Evolutionary conservation across 1,139 yeast species (phyloP).

Genomic region (Blastobotrys proliferans): DNA sequence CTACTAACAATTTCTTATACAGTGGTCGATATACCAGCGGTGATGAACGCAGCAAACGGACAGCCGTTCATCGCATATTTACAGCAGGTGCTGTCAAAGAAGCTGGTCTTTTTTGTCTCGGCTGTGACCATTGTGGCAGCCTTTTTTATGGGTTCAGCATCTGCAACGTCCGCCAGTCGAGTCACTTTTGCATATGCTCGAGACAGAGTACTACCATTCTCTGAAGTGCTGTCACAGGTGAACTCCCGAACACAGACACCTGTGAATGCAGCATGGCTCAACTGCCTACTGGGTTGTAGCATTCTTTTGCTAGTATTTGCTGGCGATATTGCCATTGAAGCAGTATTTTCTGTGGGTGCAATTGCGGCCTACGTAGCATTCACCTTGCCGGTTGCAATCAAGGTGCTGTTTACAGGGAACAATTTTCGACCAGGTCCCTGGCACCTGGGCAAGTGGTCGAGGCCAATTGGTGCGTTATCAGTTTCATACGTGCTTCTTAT

Average conservation of each 20-base stretch:
- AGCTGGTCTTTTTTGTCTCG: slow-evolving; percentile 51
- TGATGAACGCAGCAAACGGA: slow-evolving; percentile 52
- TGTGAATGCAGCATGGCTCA: slow-evolving; percentile 64
- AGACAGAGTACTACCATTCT: slow-evolving; percentile 63
- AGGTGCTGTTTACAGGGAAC: slow-evolving; percentile 49
- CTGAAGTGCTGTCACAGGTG: slow-evolving; percentile 49
- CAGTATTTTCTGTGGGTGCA: slow-evolving; percentile 74
- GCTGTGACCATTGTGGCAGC: slow-evolving; percentile 57
- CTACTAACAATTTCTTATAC: slow-evolving; percentile 66
- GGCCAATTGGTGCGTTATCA: slow-evolving; percentile 37
- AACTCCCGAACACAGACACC: slow-evolving; percentile 57
- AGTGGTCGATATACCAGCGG: slow-evolving; percentile 47
- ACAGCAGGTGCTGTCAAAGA: slow-evolving; percentile 46
- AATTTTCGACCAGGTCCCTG: slow-evolving; percentile 66
- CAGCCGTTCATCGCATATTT: slow-evolving; percentile 62
- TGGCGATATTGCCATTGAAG: slow-evolving; percentile 67
- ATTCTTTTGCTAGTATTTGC: slow-evolving; percentile 59
- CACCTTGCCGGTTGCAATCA: slow-evolving; percentile 58
- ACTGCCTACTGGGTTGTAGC: slow-evolving; percentile 54
- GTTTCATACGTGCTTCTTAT: slow-evolving; percentile 47
- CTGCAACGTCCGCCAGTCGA: slow-evolving; percentile 67
- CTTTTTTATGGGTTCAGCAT: slow-evolving; percentile 65
- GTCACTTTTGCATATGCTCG: slow-evolving; percentile 67
- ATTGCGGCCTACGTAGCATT: slow-evolving; percentile 69
- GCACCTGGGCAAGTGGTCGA: slow-evolving; percentile 54